Evolutionary conservation across 108 stramenopile genomes (phyloP).

Genomic region (Nitzschia palea): DNA sequence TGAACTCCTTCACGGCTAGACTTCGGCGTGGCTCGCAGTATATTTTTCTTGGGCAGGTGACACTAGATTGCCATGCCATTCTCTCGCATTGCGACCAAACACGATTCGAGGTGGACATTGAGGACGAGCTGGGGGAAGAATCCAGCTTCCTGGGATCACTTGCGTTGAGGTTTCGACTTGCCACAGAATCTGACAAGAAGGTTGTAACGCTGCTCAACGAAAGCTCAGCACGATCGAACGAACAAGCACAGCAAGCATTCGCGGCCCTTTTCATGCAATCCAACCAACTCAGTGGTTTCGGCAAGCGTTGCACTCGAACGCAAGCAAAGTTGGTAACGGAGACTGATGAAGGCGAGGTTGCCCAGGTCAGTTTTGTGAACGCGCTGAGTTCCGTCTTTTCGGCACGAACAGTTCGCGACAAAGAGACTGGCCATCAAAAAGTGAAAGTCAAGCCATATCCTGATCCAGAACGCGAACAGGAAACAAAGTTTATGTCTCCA

Average conservation of each 20-base stretch:
- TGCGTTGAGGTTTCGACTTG: conserved; percentile 59
- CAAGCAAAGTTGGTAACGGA: conserved; percentile 52
- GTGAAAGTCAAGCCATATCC: conserved; percentile 66
- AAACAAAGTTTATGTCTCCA: conserved; percentile 50
- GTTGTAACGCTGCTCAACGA: conserved; percentile 37
- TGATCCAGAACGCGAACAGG: conserved; percentile 44
- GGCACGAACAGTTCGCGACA: conserved; percentile 6
- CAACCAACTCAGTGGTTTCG: not conserved
- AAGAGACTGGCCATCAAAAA: conserved; percentile 13
- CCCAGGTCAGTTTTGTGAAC: conserved; percentile 30
- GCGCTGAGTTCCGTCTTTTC: conserved; percentile 35
- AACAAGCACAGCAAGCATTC: not conserved
- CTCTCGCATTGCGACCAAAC: conserved; percentile 53
- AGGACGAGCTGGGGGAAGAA: conserved; percentile 35
- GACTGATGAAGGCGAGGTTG: conserved; percentile 47
- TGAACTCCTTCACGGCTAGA: conserved; percentile 9
- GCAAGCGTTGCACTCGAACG: not conserved
- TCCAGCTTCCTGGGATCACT: conserved; percentile 40
- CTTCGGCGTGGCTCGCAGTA: conserved; percentile 9
- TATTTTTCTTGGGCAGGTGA: conserved; percentile 45
- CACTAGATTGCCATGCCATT: conserved; percentile 40
- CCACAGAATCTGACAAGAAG: conserved; percentile 47
- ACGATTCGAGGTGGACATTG: conserved; percentile 52
- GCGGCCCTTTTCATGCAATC: conserved; percentile 1
- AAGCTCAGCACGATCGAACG: not conserved